A percentile compares a stretch with the other conserved stretches of the same genome.
phyloP scores from a whole-genome alignment of 305 asterid species.

The Plantago rigida region DNA sequence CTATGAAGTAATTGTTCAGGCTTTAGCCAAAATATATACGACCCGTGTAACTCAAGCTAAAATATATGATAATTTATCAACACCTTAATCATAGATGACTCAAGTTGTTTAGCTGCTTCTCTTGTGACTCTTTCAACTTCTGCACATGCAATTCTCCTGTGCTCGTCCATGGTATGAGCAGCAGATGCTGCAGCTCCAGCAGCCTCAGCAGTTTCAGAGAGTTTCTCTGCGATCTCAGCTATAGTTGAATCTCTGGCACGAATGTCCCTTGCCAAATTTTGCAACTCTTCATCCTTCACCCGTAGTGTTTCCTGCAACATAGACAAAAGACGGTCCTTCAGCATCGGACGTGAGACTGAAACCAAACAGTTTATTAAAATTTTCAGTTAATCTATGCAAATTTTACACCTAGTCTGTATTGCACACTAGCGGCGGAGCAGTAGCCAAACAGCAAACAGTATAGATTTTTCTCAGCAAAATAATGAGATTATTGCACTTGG shows the following conservation, averaged over 20 bases:
- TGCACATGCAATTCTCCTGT: constrained; percentile 75
- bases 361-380: not conserved
- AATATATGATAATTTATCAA: constrained; percentile 17
- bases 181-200: constrained; percentile 98
- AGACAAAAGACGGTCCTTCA: constrained; percentile 11
- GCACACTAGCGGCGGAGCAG: not conserved
- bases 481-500: too few species aligned
- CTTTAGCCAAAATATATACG: constrained; percentile 3
- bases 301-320: constrained; percentile 76
- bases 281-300: constrained; percentile 98
- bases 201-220: constrained; percentile 91
- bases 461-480: too few species aligned
- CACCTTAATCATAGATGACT: constrained; percentile 57
- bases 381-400: not conserved
- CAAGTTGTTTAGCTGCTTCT: constrained; percentile 56
- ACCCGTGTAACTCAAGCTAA: constrained; percentile 5
- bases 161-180: constrained; percentile 85
- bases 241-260: constrained; percentile 88
- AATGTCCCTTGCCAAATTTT: constrained; percentile 73
- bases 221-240: constrained; percentile 78
- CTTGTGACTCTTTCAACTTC: constrained; percentile 64
- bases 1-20: constrained; percentile 33
- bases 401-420: not conserved
- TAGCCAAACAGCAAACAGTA: too few species aligned
- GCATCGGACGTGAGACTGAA: constrained; percentile 11